Evolutionary conservation across 192 early-diverging fungal species (phyloP), one percentile per base, ranked within the genome.

Genomic region (Dispira simplex): DNA sequence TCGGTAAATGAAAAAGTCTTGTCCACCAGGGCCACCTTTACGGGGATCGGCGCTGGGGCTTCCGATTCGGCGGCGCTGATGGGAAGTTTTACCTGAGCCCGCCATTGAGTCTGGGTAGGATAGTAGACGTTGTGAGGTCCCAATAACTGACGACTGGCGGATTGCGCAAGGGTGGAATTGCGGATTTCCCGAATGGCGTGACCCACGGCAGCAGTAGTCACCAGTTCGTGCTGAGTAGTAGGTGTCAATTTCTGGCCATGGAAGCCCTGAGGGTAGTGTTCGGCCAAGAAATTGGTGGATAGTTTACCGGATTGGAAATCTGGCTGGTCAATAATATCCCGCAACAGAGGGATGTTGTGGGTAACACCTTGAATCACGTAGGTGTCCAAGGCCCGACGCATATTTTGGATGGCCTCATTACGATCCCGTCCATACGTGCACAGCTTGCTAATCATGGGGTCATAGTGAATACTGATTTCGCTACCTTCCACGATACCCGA

Each of bases 381-480:
- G 26, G 75, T 78, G 74, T 97, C 94, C 62, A 97, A 76, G 12
- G 92, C 92, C 46, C 77, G 70, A 57, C 82, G 76, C 92, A 97
- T 93, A 32, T 69, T 76, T 32, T 77, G 64, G 20, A 91, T 86
- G 1, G 91, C 89, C 60, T 81, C 81, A n/a, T 79, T 73, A 55
- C 94, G 82, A 5, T 83, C 87, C 13, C 70, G 65, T 14, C 86
- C 91, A 65, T 93, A 82, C n/a, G 90, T 90, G 60, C 82, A 87
- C 18, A 97, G 79, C 78, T 95, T 96, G 77, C 94, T 92, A 48
- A 97, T 90, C 75, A 97, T 81, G 44, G 94, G 92, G 67, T 97
- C 94, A 72, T 97, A 97, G 77, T 93, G 90, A 39, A 97, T 88
- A n/a, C 79, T 76, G 66, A 97, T 93, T 71, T 93, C 90, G n/a